phyloP scores from a whole-genome alignment of 1,139 yeast genomes.

The Candida sanyaensis region DNA sequence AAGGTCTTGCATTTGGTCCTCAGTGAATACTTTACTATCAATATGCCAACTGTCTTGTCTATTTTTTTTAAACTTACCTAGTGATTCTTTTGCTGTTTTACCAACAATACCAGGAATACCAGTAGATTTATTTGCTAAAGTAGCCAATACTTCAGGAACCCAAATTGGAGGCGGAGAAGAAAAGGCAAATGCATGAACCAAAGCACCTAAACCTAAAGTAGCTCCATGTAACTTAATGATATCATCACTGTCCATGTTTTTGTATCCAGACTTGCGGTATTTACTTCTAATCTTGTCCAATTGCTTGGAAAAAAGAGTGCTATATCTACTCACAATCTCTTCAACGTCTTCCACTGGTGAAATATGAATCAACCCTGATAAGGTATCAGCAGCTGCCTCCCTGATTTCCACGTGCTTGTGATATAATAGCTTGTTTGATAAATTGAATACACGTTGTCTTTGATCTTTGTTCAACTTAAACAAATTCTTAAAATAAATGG shows the following conservation, averaged over 20 bases:
- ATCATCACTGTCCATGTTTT: constrained; percentile 40
- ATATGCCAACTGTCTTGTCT: constrained; percentile 97
- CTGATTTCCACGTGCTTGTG: constrained; percentile 77
- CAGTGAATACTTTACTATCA: constrained; percentile 75
- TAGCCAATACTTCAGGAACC: constrained; percentile 76
- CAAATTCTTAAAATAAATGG: constrained; percentile 72
- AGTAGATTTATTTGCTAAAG: constrained; percentile 69
- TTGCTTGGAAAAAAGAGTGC: constrained; percentile 23
- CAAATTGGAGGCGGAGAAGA: constrained; percentile 89
- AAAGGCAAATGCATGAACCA: constrained; percentile 89
- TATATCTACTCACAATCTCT: constrained; percentile 26
- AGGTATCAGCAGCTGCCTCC: constrained; percentile 70
- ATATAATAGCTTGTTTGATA: constrained; percentile 56
- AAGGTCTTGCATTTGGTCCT: constrained; percentile 82
- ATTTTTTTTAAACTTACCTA: constrained; percentile 86
- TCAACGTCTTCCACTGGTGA: constrained; percentile 62
- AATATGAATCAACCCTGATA: constrained; percentile 82
- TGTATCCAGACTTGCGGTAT: constrained; percentile 28
- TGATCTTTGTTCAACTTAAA: constrained; percentile 54
- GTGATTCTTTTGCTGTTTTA: constrained; percentile 76
- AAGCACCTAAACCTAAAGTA: constrained; percentile 84
- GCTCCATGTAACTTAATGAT: constrained; percentile 73
- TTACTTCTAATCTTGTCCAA: constrained; percentile 35
- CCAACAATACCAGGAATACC: constrained; percentile 79
- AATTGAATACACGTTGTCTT: constrained; percentile 50